Evolutionary conservation across 2,329 filamentous ascomycete species (phyloP).

Genomic region (Tolypocladium pustulatum): DNA sequence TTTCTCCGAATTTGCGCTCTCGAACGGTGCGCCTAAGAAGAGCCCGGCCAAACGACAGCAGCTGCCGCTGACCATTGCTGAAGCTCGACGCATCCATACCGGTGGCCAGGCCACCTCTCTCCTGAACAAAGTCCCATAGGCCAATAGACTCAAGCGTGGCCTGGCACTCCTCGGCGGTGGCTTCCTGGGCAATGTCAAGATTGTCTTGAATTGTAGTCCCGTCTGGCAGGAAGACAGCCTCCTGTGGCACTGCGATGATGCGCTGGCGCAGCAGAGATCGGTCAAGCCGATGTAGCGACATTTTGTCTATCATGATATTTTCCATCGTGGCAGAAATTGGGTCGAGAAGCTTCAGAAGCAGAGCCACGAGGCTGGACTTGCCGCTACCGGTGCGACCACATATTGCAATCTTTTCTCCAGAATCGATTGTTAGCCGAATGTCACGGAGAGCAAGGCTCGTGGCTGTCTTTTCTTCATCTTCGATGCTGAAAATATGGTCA

Average conservation of each 20-base stretch:
- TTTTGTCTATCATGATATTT: not conserved
- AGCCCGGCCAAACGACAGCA: not conserved
- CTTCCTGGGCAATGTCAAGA: not conserved
- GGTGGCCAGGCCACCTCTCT: not conserved
- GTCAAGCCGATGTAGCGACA: not conserved
- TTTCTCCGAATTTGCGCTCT: not conserved
- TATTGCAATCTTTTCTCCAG: not conserved
- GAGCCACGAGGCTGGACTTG: not conserved
- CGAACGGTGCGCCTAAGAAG: not conserved
- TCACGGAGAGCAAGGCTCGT: not conserved
- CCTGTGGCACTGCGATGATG: not conserved
- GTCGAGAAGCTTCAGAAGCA: not conserved
- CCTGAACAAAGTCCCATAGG: not conserved
- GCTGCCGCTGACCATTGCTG: not conserved
- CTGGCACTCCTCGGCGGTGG: not conserved
- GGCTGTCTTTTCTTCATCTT: not conserved
- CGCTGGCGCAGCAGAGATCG: not conserved
- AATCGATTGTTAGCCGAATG: not conserved
- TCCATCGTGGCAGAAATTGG: not conserved
- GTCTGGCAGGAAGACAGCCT: not conserved
- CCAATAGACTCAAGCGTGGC: not conserved
- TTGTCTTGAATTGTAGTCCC: not conserved
- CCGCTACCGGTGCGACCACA: not conserved
- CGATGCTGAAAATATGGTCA: not conserved
- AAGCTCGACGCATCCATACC: not conserved